A percentile compares a stretch with the other conserved stretches of the same genome.
These are phyloP conservation scores for Cladosporium sp. DNA, from an alignment of 2,329 filamentous ascomycete species.

Conservation along the genomic window DNA sequence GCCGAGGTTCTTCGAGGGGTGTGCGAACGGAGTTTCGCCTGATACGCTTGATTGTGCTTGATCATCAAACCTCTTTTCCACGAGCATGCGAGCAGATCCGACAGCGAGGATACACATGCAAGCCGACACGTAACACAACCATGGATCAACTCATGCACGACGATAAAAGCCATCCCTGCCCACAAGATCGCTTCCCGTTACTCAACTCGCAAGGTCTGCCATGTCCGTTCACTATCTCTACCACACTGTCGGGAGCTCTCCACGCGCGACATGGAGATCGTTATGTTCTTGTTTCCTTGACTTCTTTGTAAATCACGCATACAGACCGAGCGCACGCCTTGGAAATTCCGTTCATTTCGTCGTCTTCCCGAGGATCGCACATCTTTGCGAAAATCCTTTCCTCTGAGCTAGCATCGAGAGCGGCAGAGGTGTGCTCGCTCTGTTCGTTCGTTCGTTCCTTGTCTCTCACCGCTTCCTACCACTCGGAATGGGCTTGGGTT, in stretches of 20 bases:
- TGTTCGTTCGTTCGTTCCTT: neutral
- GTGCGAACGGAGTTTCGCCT: no score
- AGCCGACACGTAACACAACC: neutral
- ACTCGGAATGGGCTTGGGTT: constrained; percentile 4
- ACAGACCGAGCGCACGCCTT: neutral
- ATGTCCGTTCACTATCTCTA: constrained; percentile 1
- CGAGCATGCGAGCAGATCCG: no score
- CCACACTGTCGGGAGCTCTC: constrained; percentile 7
- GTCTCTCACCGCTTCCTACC: constrained; percentile 5
- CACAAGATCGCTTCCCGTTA: neutral
- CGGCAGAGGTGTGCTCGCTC: neutral
- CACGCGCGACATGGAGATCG: constrained; percentile 1
- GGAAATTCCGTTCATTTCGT: neutral
- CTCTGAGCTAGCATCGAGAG: neutral
- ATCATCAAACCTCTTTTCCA: neutral
- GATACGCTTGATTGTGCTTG: neutral
- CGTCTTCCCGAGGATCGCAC: no score
- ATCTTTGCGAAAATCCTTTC: neutral
- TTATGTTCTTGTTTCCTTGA: neutral
- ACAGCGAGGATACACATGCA: neutral
- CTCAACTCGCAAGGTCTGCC: constrained; percentile 2
- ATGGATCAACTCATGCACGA: constrained; percentile 4
- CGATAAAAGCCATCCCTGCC: neutral
- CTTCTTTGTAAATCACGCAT: neutral
- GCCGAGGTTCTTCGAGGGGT: no score